Base-by-base conservation (phyloP, 441 rosid genomes). In the Brassica balearica region DNA sequence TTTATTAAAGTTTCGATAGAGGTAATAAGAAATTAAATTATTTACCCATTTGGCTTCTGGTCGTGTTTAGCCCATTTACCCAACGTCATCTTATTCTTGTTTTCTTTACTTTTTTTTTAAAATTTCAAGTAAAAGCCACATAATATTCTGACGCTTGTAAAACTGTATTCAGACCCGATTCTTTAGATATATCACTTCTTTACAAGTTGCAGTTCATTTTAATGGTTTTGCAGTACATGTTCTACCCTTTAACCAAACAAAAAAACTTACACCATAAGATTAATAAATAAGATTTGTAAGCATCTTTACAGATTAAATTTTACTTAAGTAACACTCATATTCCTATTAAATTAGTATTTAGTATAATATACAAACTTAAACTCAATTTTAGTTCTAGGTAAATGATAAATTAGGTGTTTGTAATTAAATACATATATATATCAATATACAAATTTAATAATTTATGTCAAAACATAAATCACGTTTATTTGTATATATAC, bases 41-140 rank as follows among this genome's bases (percentile, higher is more conserved):
- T 69, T 74, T 68, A 73, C 69, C 8, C n/a, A 19, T 48, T 69
- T 73, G 27, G 71, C 58, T 63, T 74, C 63, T 72, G 20, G 41
- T 62, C 8, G 48, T 74, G 51, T 68, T 38, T 68, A 68, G 61
- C 19, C 63, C 71, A 67, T 58, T 72, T 62, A 74, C 79, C 75
- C 41, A 69, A 71, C 27, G 10, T 41, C 43, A 55, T 36, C 64
- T 51, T 20, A 56, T 68, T 67, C 3, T 73, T 59, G 68, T 74
- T 73, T 53, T 6, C 8, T 62, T 72, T 14, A 25, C 14, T 8
- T 41, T 22, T 53, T 22, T 53, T 12, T 55, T 27, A 59, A 11
- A 2, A 36, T 48, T 23, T 23, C 58, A 70, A 51, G 65, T 8
- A 62, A 22, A 70, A 63, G 6, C 17, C 25, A 71, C 15, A 73